Evolutionary conservation across 1,139 yeast genomes (phyloP).

Genomic region (Zygotorulaspora mrakii): DNA sequence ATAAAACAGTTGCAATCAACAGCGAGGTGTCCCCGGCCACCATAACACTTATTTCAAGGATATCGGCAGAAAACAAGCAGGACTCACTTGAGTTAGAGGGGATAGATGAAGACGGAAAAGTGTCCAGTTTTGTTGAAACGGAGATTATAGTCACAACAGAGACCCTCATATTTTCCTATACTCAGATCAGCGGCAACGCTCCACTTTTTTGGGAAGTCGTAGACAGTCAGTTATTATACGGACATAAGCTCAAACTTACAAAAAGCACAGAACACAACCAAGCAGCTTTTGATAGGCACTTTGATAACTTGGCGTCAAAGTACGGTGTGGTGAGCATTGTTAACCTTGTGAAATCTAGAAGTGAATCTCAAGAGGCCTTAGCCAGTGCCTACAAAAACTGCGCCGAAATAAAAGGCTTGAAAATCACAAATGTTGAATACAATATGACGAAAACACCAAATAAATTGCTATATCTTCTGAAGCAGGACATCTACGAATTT

Average conservation of each 20-base stretch:
- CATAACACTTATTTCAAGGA: slow-evolving; percentile 63
- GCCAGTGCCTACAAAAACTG: slow-evolving; percentile 38
- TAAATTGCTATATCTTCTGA: slow-evolving; percentile 39
- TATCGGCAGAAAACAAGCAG: slow-evolving; percentile 57
- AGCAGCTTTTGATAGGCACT: slow-evolving; percentile 60
- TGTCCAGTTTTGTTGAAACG: slow-evolving; percentile 62
- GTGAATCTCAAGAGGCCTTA: slow-evolving; percentile 42
- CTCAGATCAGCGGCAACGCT: slow-evolving; percentile 62
- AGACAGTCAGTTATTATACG: slow-evolving; percentile 51
- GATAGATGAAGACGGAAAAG: slow-evolving; percentile 67
- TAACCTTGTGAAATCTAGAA: slow-evolving; percentile 45
- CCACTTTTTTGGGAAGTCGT: slow-evolving; percentile 58
- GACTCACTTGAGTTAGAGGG: slow-evolving; percentile 66
- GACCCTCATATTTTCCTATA: slow-evolving; percentile 52
- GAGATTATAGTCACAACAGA: slow-evolving; percentile 59
- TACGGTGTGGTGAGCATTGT: slow-evolving; percentile 62
- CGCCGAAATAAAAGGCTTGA: slow-evolving; percentile 32
- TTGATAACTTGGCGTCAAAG: slow-evolving; percentile 53
- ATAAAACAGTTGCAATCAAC: slow-evolving; percentile 45
- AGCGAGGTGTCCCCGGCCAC: slow-evolving; percentile 41
- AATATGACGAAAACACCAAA: slow-evolving; percentile 41
- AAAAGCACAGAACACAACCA: slow-evolving; percentile 63
- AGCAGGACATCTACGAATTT: slow-evolving; percentile 51
- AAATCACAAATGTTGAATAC: slow-evolving; percentile 37
- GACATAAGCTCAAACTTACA: slow-evolving; percentile 51